These are phyloP conservation scores for Cynara cardunculus DNA, from an alignment of 129 eudicot genomes.

Conservation along the genomic window DNA sequence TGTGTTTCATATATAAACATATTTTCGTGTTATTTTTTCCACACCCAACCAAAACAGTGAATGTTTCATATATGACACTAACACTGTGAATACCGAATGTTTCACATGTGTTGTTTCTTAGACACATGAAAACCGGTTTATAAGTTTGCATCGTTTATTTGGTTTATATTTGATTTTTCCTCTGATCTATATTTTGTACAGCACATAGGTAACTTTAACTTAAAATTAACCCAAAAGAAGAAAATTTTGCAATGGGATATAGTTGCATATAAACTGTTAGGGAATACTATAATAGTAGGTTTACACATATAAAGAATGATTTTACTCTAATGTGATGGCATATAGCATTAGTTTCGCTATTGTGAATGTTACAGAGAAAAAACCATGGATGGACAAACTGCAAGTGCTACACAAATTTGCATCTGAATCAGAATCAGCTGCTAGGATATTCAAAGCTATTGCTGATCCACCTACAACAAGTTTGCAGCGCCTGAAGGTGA, in stretches of 20 bases:
- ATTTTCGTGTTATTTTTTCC: too few species aligned
- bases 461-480: conserved; percentile 99
- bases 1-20: too few species aligned
- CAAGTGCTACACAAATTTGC: conserved; percentile 74
- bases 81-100: too few species aligned
- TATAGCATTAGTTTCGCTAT: conserved; percentile 5
- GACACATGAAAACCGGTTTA: too few species aligned
- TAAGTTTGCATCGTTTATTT: too few species aligned
- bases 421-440: conserved; percentile 52
- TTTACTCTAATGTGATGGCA: not conserved
- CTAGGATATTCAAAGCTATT: conserved; percentile 92
- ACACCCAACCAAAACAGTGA: too few species aligned
- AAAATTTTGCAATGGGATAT: not conserved
- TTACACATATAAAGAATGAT: not conserved
- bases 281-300: not conserved
- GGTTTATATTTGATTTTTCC: too few species aligned
- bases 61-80: too few species aligned
- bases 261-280: not conserved
- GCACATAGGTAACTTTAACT: not conserved
- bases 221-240: not conserved
- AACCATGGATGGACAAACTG: conserved; percentile 96
- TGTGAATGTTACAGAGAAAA: conserved; percentile 57
- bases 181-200: not conserved
- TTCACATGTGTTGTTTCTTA: too few species aligned
- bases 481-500: conserved; percentile 91